Percentiles rank a stretch among this genome's conserved stretches.
Evolutionary conservation across 495 filamentous ascomycete genomes (phyloP).

Genomic region (Penicillium diatomitis): DNA sequence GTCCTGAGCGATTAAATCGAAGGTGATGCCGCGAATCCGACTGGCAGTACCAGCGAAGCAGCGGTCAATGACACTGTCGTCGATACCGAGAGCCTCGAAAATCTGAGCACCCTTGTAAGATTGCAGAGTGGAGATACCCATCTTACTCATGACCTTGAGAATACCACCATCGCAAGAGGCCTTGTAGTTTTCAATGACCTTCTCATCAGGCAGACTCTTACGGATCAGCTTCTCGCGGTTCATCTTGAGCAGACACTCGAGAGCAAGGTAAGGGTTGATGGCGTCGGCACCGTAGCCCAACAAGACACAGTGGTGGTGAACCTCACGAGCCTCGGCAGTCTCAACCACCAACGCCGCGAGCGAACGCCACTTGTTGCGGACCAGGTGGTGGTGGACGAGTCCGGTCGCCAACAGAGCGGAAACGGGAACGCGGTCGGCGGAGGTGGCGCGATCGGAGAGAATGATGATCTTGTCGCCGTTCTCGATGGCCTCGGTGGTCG

Average conservation of each 20-base stretch:
- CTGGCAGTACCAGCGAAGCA: constrained; percentile 96
- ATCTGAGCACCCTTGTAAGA: constrained; percentile 99
- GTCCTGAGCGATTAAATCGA: constrained; percentile 92
- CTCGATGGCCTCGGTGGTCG: constrained; percentile 76
- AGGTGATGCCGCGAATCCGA: constrained; percentile 91
- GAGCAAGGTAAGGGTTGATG: constrained; percentile 92
- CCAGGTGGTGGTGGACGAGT: constrained; percentile 95
- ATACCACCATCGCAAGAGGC: constrained; percentile 97
- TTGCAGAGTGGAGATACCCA: constrained; percentile 97
- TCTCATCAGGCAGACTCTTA: constrained; percentile 75
- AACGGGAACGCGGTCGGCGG: constrained; percentile 73
- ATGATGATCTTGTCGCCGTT: constrained; percentile 80
- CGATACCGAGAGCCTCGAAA: constrained; percentile 96
- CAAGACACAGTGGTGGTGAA: constrained; percentile 97
- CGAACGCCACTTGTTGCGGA: constrained; percentile 93
- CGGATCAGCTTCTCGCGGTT: constrained; percentile 91
- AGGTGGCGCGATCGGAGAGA: constrained; percentile 84
- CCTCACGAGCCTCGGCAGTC: constrained; percentile 94
- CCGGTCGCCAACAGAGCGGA: constrained; percentile 86
- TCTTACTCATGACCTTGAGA: constrained; percentile 99
- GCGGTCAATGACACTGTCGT: constrained; percentile 89
- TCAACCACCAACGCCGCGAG: constrained; percentile 84
- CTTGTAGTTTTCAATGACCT: constrained; percentile 93
- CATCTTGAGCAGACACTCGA: constrained; percentile 98
- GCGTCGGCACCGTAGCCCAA: constrained; percentile 94